Evolutionary conservation across 1,284 basidiomycete genomes (phyloP).

Genomic region (Pseudozyma sp.): DNA sequence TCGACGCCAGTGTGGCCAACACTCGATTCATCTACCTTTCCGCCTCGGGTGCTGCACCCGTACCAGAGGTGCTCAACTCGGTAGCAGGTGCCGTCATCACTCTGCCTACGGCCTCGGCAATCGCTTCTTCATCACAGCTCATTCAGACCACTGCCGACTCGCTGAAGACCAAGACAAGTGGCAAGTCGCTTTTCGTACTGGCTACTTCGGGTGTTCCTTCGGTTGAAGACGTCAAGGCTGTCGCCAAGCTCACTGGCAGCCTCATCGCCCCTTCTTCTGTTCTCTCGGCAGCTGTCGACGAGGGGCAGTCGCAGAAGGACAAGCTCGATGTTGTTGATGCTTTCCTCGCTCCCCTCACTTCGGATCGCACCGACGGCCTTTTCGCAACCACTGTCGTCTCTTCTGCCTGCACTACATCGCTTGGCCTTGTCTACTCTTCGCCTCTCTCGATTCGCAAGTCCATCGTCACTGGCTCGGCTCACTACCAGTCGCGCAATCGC

Average conservation of each 20-base stretch:
- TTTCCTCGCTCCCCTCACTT: slow-evolving; percentile 75
- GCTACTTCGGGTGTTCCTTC: slow-evolving; percentile 33
- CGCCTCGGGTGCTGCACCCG: slow-evolving; percentile 38
- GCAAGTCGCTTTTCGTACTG: slow-evolving; percentile 61
- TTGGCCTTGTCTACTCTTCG: slow-evolving; percentile 99
- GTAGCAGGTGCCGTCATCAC: slow-evolving; percentile 56
- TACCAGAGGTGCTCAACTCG: slow-evolving; percentile 42
- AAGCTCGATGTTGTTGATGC: slow-evolving; percentile 63
- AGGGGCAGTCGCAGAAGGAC: slow-evolving; percentile 23
- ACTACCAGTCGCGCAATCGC: slow-evolving; percentile 91
- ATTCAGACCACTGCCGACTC: slow-evolving; percentile 39
- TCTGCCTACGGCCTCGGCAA: slow-evolving; percentile 40
- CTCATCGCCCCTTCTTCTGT: slow-evolving; percentile 56
- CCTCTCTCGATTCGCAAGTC: slow-evolving; percentile 85
- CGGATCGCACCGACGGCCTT: slow-evolving; percentile 91
- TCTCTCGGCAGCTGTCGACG: slow-evolving; percentile 34
- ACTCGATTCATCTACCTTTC: slow-evolving; percentile 55
- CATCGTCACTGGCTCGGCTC: slow-evolving; percentile 87
- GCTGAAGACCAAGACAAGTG: slow-evolving; percentile 55
- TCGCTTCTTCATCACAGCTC: slow-evolving; percentile 43
- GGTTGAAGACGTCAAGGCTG: slow-evolving; percentile 41
- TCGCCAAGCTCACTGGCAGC: slow-evolving; percentile 47
- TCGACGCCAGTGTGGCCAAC: slow-evolving; percentile 44
- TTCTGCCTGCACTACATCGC: slow-evolving; percentile 75
- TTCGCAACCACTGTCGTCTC: slow-evolving; percentile 85